Conservation (phyloP, 805 yeast species). For the Candida nonsorbophila region DNA sequence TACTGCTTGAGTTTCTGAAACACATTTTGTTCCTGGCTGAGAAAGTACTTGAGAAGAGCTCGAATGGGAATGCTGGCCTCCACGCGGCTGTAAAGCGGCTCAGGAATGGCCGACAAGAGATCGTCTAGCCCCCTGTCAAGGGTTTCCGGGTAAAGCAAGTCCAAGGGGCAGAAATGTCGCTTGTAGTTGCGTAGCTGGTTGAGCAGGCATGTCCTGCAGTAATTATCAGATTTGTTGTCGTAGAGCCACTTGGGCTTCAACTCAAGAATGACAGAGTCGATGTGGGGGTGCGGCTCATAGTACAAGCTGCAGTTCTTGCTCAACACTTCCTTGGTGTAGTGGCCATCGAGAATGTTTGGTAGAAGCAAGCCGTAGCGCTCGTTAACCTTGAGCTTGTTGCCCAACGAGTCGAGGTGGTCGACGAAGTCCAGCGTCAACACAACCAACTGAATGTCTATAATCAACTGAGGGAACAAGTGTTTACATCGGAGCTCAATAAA, state of each 20-base stretch:
- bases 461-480: slow-evolving; percentile 22
- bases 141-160: slow-evolving; percentile 27
- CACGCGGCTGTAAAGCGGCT: slow-evolving; percentile 12
- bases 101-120: slow-evolving; percentile 17
- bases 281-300: slow-evolving; percentile 4
- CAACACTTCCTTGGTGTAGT: slow-evolving; percentile 18
- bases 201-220: slow-evolving; percentile 58
- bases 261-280: slow-evolving; percentile 32
- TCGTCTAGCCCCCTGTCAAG: slow-evolving; percentile 30
- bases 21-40: slow-evolving; percentile 22
- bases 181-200: slow-evolving; percentile 25
- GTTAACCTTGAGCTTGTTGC: slow-evolving; percentile 23
- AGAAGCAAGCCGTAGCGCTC: slow-evolving; percentile 41
- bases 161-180: slow-evolving; percentile 45
- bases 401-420: slow-evolving; percentile 18
- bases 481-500: slow-evolving; percentile 33
- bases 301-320: slow-evolving; percentile 34
- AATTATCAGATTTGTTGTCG: slow-evolving; percentile 35
- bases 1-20: slow-evolving; percentile 28
- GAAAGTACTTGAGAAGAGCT: slow-evolving; percentile 25
- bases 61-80: slow-evolving; percentile 28
- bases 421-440: slow-evolving; percentile 26
- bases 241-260: slow-evolving; percentile 61
- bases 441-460: slow-evolving; percentile 27
- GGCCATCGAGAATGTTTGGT: slow-evolving; percentile 34